Base-by-base conservation (phyloP, 768 basidiomycete genomes). In the Leccinum disarticulatum region DNA sequence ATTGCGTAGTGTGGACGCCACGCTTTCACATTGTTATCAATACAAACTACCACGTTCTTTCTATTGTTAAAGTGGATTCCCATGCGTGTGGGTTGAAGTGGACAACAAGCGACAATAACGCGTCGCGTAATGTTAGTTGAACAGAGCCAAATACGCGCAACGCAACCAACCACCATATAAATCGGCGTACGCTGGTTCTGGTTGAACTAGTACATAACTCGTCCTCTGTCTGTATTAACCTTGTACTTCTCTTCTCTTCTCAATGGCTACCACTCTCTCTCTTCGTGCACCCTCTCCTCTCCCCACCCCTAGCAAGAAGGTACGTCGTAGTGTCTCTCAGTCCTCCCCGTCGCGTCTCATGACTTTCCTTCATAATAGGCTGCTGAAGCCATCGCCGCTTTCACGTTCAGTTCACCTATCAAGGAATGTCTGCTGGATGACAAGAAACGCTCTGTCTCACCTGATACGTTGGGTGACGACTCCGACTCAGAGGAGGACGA, bases 251-350 rank as follows among this genome's bases (percentile, higher is more conserved):
- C 33, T 2, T 11, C 8, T 47, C n/a, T n/a, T 36, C 6, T 33
- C 56, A 35, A 73, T 75, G 74, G 64, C 68, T 61, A 27, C 72
- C 0, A 50, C 35, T 17, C 53, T 67, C 28, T 19, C 63, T 22
- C 55, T 53, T 35, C 70, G 70, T 63, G 59, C 64, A 50, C 22
- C 66, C 41, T 72, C 73, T 15, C 68, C 72, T 10, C 52, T 48
- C 14, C 64, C 60, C 28, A 82, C 83, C 0, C 83, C 82, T 17
- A 83, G 81, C 71, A 84, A 84, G 65, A 79, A 81, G 79, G 83
- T 82, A 19, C 0, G 63, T 31, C 11, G 4, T 33, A 48, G 61
- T 56, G 0, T 17, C 14, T 27, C 5, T 15, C 15, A 10, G 19
- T 36, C 35, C 55, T 10, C 31, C 36, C 52, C 57, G 35, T 43